Percentiles rank a stretch among this genome's conserved stretches.
Evolutionary conservation across 805 yeast genomes (phyloP).

Genomic region (Ogataea pini): DNA sequence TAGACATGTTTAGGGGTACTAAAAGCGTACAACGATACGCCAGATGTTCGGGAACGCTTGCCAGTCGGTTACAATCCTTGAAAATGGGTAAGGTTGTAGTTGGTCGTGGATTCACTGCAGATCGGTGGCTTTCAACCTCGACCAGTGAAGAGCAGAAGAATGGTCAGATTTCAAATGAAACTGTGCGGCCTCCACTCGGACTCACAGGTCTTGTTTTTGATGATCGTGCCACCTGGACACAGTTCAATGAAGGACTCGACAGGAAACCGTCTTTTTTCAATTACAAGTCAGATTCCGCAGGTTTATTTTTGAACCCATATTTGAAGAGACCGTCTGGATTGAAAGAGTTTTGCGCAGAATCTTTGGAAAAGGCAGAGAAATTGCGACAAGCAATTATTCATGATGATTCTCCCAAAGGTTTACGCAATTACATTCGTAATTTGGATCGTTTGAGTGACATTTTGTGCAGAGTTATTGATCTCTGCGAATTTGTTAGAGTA

Average conservation of each 20-base stretch:
- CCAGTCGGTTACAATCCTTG: neutral
- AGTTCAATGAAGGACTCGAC: conserved; percentile 40
- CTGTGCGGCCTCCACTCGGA: neutral
- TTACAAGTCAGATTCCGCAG: conserved; percentile 40
- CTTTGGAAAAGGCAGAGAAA: conserved; percentile 64
- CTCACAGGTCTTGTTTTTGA: conserved; percentile 56
- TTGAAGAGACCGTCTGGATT: conserved; percentile 72
- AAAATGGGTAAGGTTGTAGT: neutral
- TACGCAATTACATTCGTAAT: conserved; percentile 54
- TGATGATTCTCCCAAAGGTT: conserved; percentile 45
- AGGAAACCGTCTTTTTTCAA: conserved; percentile 27
- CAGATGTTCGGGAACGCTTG: neutral
- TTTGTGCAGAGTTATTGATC: conserved; percentile 88
- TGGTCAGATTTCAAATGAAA: neutral
- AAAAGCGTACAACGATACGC: neutral
- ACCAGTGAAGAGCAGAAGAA: conserved; percentile 9
- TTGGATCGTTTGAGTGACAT: conserved; percentile 86
- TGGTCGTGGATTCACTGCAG: neutral
- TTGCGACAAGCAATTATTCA: conserved; percentile 58
- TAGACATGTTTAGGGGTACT: neutral
- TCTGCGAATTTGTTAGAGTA: conserved; percentile 88
- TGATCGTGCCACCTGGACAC: conserved; percentile 55
- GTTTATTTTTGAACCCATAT: conserved; percentile 74
- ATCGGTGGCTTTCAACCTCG: neutral
- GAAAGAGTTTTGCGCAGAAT: conserved; percentile 60